Evolutionary conservation across 1,284 basidiomycete genomes (phyloP), one percentile per base, ranked within the genome.

Genomic region (Meira nashicola): DNA sequence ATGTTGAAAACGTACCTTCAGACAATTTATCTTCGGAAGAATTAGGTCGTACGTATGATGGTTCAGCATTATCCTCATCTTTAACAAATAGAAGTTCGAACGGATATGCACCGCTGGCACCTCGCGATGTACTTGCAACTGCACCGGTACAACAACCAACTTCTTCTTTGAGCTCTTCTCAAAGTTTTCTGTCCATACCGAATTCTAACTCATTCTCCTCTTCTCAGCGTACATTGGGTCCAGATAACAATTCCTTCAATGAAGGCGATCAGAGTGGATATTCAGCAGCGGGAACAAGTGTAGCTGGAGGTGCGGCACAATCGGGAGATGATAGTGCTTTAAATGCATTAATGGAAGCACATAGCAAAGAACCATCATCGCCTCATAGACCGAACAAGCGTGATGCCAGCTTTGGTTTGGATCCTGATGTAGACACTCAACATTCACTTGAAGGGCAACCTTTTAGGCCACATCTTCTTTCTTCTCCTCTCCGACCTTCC

Each of bases 371-470:
- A 23, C 33, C 15, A 37, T 51, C 47, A 17, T 17, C 14, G 9
- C 19, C 47, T 52, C 28, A 54, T 46, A 54, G 11, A 43, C 37
- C 39, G 17, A 51, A 2, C 43, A 21, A 40, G 10, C 11, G 38
- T 11, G 55, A 56, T 39, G 55, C 55, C 5, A 48, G 44, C 14
- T 44, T 56, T 46, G 55, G 55, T 10, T 17, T 56, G 6, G 55
- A 56, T 28, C 55, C 55, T 49, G 55, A 56, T 46, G 55, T 43
- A 8, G 55, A 56, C 33, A 19, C 43, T 5, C 10, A 15, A n/a
- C 14, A 25, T 33, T 47, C 40, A 8, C 37, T 56, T 14, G 17
- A 46, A 38, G 40, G 40, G 6, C 11, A 28, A 33, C 55, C 55
- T 2, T 51, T 56, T 17, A 23, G 43, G n/a, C 19, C 47, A 14